Percentiles rank a stretch among this genome's conserved stretches.
These are phyloP conservation scores for Mimosa pudica DNA, from an alignment of 306 rosid genomes.

Conservation along the genomic window DNA sequence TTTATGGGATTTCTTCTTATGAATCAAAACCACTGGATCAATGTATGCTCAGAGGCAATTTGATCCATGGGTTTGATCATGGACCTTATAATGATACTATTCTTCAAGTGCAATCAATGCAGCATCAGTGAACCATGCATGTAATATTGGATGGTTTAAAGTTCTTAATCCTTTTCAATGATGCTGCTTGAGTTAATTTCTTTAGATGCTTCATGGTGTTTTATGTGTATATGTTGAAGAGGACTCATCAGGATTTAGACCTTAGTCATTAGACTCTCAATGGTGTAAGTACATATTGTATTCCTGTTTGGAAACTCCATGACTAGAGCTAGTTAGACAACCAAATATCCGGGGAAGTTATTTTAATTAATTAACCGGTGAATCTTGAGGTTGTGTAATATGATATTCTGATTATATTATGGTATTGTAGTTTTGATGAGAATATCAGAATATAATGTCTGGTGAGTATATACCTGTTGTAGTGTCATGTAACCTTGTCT, in stretches of 20 bases:
- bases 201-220: constrained; percentile 28
- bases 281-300: constrained; percentile 43
- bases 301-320: not conserved
- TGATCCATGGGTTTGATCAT: constrained; percentile 47
- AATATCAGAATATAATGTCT: constrained; percentile 1
- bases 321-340: constrained; percentile 2
- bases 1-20: constrained; percentile 53
- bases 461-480: constrained; percentile 8
- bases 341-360: constrained; percentile 26
- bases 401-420: constrained; percentile 39
- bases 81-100: constrained; percentile 47
- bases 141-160: constrained; percentile 25
- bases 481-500: constrained; percentile 21
- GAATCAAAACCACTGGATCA: constrained; percentile 56
- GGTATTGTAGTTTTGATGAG: constrained; percentile 26
- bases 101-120: constrained; percentile 63
- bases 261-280: constrained; percentile 38
- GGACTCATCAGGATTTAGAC: constrained; percentile 39
- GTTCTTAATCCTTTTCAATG: constrained; percentile 25
- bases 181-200: constrained; percentile 20
- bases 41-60: constrained; percentile 39
- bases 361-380: constrained; percentile 21
- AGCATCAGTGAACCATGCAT: constrained; percentile 47
- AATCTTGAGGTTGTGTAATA: constrained; percentile 36
- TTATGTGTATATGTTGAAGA: constrained; percentile 50